These are phyloP conservation scores for Beauveria asiatica DNA, from an alignment of 2,329 filamentous ascomycete species.

Conservation along the genomic window DNA sequence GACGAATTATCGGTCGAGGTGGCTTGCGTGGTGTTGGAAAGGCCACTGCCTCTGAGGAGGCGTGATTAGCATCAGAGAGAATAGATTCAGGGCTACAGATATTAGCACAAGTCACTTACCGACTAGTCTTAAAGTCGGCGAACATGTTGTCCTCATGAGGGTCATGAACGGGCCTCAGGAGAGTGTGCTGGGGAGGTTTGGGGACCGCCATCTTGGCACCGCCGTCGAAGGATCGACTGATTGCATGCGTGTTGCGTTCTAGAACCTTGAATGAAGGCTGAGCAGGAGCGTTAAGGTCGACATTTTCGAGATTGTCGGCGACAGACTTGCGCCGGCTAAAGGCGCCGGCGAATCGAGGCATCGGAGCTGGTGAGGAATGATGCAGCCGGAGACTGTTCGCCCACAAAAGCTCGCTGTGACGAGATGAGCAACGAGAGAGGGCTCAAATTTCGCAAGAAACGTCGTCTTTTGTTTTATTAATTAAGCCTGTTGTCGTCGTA, in stretches of 20 bases:
- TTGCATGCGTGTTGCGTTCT: slow-evolving; percentile 39
- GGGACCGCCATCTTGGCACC: slow-evolving; percentile 35
- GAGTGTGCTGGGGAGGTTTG: slow-evolving; percentile 23
- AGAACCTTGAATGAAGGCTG: slow-evolving; percentile 51
- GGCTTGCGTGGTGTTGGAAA: slow-evolving; percentile 53
- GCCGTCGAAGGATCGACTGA: slow-evolving; percentile 42
- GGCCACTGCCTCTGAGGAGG: slow-evolving; percentile 44
- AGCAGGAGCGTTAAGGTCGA: slow-evolving; percentile 30
- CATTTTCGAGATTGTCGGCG: slow-evolving; percentile 47
- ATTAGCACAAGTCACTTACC: slow-evolving; percentile 35
- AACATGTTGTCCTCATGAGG: slow-evolving; percentile 50
- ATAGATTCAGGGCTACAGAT: neutral
- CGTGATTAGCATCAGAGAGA: slow-evolving; percentile 15
- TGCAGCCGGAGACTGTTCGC: slow-evolving; percentile 6
- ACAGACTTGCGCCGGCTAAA: slow-evolving; percentile 53
- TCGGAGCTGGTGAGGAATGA: slow-evolving; percentile 30
- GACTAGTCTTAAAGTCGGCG: slow-evolving; percentile 43
- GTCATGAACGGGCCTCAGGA: slow-evolving; percentile 29
- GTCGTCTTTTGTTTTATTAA: neutral
- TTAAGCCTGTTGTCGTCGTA: neutral
- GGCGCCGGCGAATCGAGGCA: slow-evolving; percentile 54
- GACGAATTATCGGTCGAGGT: slow-evolving; percentile 53
- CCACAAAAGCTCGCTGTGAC: neutral
- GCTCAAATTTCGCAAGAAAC: neutral
- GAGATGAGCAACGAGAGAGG: neutral